These are phyloP conservation scores for Theileria orientalis DNA, from an alignment of 169 alveolate genomes.

Conservation along the genomic window DNA sequence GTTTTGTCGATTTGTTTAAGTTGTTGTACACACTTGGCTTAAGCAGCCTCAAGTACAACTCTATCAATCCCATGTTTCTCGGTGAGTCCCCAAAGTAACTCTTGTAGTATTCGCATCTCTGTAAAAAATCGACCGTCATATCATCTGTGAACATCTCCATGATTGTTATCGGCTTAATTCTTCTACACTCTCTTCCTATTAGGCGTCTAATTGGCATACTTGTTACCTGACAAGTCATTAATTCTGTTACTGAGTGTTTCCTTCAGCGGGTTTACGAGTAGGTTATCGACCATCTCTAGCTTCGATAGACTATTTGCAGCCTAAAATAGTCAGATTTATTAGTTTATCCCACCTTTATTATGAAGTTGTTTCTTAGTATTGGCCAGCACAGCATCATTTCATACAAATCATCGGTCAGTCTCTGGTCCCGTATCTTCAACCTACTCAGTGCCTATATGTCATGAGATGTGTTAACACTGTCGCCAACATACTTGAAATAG, in stretches of 20 bases:
- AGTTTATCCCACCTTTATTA: conserved; percentile 47
- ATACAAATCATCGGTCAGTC: conserved; percentile 67
- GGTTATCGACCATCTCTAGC: conserved; percentile 64
- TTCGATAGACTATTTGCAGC: conserved; percentile 71
- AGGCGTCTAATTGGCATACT: not conserved
- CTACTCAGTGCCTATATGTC: conserved; percentile 62
- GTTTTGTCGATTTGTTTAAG: conserved; percentile 33
- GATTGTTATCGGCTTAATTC: conserved; percentile 63
- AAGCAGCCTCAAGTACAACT: conserved; percentile 58
- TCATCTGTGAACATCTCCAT: conserved; percentile 70
- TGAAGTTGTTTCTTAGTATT: conserved; percentile 72
- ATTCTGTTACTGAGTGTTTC: conserved; percentile 63
- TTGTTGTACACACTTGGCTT: conserved; percentile 28
- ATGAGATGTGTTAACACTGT: not conserved
- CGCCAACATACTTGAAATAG: conserved; percentile 67
- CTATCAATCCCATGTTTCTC: conserved; percentile 66
- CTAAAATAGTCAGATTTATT: conserved; percentile 7
- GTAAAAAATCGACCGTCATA: conserved; percentile 61
- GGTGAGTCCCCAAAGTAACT: conserved; percentile 65
- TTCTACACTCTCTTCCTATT: conserved; percentile 53
- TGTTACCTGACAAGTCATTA: conserved; percentile 55
- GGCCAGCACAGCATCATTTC: conserved; percentile 80
- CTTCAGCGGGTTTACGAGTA: conserved; percentile 66
- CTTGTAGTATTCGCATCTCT: conserved; percentile 65
- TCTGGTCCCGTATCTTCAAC: conserved; percentile 65